A percentile compares a stretch with the other conserved stretches of the same genome.
These are phyloP conservation scores for Aegilops tauschii DNA, from an alignment of 176 grass and related monocot species.

Conservation along the genomic window DNA sequence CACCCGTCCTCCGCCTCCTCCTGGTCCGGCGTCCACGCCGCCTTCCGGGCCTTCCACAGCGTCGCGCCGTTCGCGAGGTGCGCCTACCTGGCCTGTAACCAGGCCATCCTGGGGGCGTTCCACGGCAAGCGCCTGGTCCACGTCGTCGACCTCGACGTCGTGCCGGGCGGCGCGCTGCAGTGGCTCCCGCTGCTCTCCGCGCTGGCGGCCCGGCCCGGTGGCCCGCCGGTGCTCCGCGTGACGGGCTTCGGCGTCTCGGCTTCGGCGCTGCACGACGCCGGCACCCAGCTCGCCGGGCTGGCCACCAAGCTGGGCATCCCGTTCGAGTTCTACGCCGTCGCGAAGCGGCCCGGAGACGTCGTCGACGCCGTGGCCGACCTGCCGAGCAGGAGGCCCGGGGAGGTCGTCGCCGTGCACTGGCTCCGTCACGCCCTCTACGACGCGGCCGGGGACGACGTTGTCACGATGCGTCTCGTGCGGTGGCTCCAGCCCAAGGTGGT, in stretches of 20 bases:
- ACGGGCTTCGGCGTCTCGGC: slow-evolving; percentile 48
- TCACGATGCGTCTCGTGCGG: slow-evolving; percentile 42
- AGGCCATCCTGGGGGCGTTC: slow-evolving; percentile 43
- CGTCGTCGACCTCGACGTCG: slow-evolving; percentile 56
- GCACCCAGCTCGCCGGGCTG: slow-evolving; percentile 48
- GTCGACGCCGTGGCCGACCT: slow-evolving; percentile 16
- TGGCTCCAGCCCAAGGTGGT: slow-evolving; percentile 43
- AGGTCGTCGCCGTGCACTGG: slow-evolving; percentile 61
- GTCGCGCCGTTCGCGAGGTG: slow-evolving; percentile 37
- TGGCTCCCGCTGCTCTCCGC: slow-evolving; percentile 58
- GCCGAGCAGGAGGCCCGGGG: slow-evolving; percentile 19
- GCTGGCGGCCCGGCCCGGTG: slow-evolving; percentile 29
- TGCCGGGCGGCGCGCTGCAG: slow-evolving; percentile 55
- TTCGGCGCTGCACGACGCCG: slow-evolving; percentile 36
- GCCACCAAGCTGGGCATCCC: slow-evolving; percentile 46
- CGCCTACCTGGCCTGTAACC: slow-evolving; percentile 46
- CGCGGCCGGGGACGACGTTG: slow-evolving; percentile 37
- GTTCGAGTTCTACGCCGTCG: slow-evolving; percentile 59
- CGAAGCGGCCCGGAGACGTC: slow-evolving; percentile 36
- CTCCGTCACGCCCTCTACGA: slow-evolving; percentile 57
- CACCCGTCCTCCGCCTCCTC: neutral
- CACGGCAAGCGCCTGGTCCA: slow-evolving; percentile 35
- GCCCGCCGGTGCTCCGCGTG: slow-evolving; percentile 39
- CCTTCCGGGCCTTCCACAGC: slow-evolving; percentile 58
- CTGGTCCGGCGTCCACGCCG: slow-evolving; percentile 30